phyloP scores from a whole-genome alignment of 345 rosid genomes.

The Gossypioides kirkii region DNA sequence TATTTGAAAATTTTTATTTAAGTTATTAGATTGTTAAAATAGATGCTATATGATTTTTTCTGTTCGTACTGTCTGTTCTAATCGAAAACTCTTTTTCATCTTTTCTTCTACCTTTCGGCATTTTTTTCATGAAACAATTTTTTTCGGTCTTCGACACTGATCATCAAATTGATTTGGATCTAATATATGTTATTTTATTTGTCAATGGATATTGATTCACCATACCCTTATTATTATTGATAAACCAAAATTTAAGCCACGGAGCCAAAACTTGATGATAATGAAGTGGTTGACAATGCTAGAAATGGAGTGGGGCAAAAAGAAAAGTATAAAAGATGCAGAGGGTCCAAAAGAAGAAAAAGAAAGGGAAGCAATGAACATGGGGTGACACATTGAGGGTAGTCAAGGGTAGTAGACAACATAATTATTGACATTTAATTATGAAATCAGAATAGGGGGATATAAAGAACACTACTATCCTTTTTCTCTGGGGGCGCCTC shows the following conservation, averaged over 20 bases:
- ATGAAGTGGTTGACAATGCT: not conserved
- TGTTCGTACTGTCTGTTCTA: too few species aligned
- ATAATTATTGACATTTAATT: constrained; percentile 6
- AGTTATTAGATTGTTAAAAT: too few species aligned
- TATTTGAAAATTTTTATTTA: too few species aligned
- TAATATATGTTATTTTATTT: too few species aligned
- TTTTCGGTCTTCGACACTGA: too few species aligned
- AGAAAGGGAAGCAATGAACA: not conserved
- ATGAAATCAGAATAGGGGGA: constrained; percentile 5
- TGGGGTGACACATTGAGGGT: constrained; percentile 3
- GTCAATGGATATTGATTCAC: too few species aligned
- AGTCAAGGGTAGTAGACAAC: constrained; percentile 10
- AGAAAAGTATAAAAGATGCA: not conserved
- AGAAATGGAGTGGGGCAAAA: not conserved
- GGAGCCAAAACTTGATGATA: not conserved
- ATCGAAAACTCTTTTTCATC: too few species aligned
- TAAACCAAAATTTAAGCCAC: not conserved
- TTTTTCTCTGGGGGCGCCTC: constrained; percentile 13
- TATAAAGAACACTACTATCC: constrained; percentile 20
- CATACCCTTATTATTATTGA: too few species aligned
- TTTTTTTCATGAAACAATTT: too few species aligned
- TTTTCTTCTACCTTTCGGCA: too few species aligned
- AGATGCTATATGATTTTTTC: too few species aligned
- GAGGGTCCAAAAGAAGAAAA: not conserved
- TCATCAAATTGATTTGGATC: too few species aligned